A percentile compares a stretch with the other conserved stretches of the same genome.
phyloP scores from a whole-genome alignment of 2,329 filamentous ascomycete genomes.

The Pezicula radicicola region DNA sequence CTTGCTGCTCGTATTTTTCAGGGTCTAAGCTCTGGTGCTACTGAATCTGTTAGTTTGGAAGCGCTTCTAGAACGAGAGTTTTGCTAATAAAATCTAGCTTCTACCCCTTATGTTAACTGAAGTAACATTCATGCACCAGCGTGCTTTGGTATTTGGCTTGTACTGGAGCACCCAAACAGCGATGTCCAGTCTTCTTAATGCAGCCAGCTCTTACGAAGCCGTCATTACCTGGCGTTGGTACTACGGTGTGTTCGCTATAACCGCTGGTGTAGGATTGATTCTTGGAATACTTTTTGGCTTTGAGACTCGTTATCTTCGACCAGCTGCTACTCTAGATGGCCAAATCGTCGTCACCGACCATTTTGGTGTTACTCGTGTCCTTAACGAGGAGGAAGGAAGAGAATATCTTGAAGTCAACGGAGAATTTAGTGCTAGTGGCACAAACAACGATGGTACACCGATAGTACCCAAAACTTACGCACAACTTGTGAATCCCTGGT shows the following conservation, averaged over 20 bases:
- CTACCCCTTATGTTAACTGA: background rate
- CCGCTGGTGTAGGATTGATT: conserved; percentile 32
- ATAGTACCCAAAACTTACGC: background rate
- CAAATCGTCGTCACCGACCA: conserved; percentile 31
- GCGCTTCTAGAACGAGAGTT: background rate
- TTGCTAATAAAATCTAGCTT: background rate
- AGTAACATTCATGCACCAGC: background rate
- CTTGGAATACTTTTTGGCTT: conserved; percentile 35
- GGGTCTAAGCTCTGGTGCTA: background rate
- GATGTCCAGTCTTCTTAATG: background rate
- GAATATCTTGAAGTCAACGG: background rate
- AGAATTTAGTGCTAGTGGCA: background rate
- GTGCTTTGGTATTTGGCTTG: background rate
- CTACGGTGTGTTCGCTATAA: conserved; percentile 37
- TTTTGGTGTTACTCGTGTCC: background rate
- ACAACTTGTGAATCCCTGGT: background rate
- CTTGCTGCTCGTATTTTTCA: background rate
- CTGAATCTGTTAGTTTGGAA: background rate
- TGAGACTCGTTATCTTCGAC: conserved; percentile 36
- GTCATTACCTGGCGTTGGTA: conserved; percentile 34
- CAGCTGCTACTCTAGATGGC: conserved; percentile 29
- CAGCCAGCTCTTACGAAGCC: background rate
- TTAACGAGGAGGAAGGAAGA: background rate
- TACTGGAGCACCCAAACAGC: background rate
- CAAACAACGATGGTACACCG: background rate